A percentile compares a stretch with the other conserved stretches of the same genome.
Conservation (phyloP, 2,329 filamentous ascomycete genomes). For the Dactylellina haptotyla region DNA sequence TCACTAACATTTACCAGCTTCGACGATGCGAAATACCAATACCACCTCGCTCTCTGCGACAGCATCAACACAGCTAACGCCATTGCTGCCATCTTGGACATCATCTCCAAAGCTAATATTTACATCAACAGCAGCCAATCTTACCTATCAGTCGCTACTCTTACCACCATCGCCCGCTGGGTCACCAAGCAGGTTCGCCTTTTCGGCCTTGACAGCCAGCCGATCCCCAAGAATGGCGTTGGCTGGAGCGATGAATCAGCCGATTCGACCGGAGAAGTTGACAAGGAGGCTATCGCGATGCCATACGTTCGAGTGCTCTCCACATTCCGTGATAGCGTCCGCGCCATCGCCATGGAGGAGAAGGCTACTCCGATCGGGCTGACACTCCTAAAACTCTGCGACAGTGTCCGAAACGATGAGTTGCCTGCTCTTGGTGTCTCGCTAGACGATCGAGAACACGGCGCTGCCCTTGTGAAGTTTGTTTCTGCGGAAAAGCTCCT, state of each 20-base stretch:
- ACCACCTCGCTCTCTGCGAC: constrained; percentile 64
- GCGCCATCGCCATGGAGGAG: constrained; percentile 63
- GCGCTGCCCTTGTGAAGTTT: constrained; percentile 77
- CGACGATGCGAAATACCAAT: constrained; percentile 67
- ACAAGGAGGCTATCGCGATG: constrained; percentile 55
- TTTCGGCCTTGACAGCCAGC: constrained; percentile 75
- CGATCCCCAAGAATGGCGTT: constrained; percentile 53
- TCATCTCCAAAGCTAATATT: constrained; percentile 80
- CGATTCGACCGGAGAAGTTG: constrained; percentile 59
- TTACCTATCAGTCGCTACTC: constrained; percentile 57
- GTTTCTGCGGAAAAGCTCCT: constrained; percentile 69
- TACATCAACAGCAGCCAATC: constrained; percentile 62
- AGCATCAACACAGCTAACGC: constrained; percentile 87
- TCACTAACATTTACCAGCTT: constrained; percentile 59
- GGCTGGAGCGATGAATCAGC: constrained; percentile 61
- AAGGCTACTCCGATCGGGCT: constrained; percentile 68
- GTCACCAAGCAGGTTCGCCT: constrained; percentile 84
- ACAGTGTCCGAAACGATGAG: constrained; percentile 80
- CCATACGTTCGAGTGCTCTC: constrained; percentile 68
- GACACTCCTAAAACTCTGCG: constrained; percentile 78
- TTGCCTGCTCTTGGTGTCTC: constrained; percentile 86
- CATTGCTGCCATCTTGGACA: constrained; percentile 79
- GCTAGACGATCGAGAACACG: constrained; percentile 78
- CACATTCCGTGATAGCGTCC: constrained; percentile 71
- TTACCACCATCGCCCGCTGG: constrained; percentile 72